Evolutionary conservation across 768 basidiomycete species (phyloP), one percentile per base, ranked within the genome.

Genomic region (Mrakia blollopis): DNA sequence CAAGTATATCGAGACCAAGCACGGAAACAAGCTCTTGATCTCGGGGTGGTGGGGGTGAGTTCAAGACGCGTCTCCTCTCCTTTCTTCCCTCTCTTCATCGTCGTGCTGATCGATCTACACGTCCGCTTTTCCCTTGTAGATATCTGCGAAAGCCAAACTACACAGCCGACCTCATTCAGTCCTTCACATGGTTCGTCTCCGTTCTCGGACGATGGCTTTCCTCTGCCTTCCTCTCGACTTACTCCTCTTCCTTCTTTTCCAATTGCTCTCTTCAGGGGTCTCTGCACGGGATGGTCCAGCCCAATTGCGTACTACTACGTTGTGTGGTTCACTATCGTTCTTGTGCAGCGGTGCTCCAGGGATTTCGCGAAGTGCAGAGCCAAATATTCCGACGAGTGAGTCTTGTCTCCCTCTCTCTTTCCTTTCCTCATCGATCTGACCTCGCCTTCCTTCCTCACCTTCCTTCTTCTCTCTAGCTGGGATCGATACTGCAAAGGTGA

Each of bases 11-110:
- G 91, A 98, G 84, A 98, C 97, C 60, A 90, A 90, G 41, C 94
- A 98, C 85, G 96, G 94, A 32, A 97, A 94, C 82, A 91, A 93
- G 75, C 89, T 99, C 14, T 86, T 99, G 77, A 91, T 91, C 14
- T 90, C 90, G 79, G 97, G 97, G 37, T 94, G 92, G 91, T 99
- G 97, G 97, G 88, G 86, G 61, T 94, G 89, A 82, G 91, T 92
- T 35, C 90, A 11, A 96, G 39, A n/a, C 32, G 30, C 50, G 14
- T 57, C 44, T 54, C 44, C 35, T 1, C 32, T 14, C 14, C 13
- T 69, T 32, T 16, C 8, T 11, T 39, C 44, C 23, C 30, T 13
- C 6, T 9, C 37, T 69, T 69, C 35, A 8, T n/a, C 41, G 10
- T 21, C 32, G 13, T 11, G 30, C 37, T 41, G 39, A 41, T 41